phyloP scores from a whole-genome alignment of 2,329 filamentous ascomycete species.

The Aspergillus sergii region DNA sequence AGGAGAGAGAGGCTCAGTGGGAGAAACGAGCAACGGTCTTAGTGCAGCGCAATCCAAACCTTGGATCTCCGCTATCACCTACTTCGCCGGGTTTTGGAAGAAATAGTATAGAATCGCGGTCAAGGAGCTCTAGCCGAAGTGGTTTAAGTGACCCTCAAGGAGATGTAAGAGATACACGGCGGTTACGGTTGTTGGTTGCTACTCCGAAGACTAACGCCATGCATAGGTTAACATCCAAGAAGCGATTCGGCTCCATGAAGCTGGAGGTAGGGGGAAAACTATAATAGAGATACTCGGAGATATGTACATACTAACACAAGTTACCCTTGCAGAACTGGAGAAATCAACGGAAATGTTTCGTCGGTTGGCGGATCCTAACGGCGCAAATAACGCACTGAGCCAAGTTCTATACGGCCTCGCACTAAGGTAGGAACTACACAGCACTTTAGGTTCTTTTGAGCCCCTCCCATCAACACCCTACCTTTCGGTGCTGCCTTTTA shows the following conservation, averaged over 20 bases:
- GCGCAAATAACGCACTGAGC: conserved; percentile 87
- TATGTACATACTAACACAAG: background rate
- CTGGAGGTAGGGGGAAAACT: conserved; percentile 55
- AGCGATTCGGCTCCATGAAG: conserved; percentile 92
- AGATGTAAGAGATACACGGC: conserved; percentile 35
- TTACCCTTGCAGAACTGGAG: conserved; percentile 60
- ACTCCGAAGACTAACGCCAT: conserved; percentile 5
- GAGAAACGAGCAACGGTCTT: conserved; percentile 91
- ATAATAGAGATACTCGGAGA: background rate
- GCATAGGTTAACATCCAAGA: conserved; percentile 73
- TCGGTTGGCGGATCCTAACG: conserved; percentile 76
- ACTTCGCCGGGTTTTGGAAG: conserved; percentile 14
- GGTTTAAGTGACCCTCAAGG: conserved; percentile 32
- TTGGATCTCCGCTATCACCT: conserved; percentile 41
- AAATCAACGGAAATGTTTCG: conserved; percentile 85
- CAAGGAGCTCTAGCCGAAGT: conserved; percentile 38
- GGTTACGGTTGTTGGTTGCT: background rate
- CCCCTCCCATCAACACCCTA: background rate
- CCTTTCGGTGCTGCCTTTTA: background rate
- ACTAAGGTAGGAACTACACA: conserved; percentile 62
- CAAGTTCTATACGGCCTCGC: conserved; percentile 96
- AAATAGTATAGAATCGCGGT: conserved; percentile 17
- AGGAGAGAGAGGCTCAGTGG: conserved; percentile 75
- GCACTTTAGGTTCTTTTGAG: background rate
- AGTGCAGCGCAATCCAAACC: conserved; percentile 60